Evolutionary conservation across 2,329 filamentous ascomycete species (phyloP), one percentile per base, ranked within the genome.

Genomic region (Hypoxylon sp.): DNA sequence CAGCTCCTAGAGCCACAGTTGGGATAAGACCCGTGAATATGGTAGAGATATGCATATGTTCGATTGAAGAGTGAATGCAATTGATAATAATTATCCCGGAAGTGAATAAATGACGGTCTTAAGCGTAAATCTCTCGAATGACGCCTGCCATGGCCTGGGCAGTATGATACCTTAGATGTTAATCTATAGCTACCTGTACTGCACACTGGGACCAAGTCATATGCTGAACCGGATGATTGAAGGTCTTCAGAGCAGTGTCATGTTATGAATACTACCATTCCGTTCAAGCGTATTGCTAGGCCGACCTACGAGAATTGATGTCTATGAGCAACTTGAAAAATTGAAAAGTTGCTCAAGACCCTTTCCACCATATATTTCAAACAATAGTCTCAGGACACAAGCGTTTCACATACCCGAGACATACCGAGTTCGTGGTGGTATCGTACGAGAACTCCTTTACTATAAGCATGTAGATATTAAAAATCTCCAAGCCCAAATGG

Each of bases 361-460:
- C 3, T 35, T 19, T 10, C 29, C 13, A 37, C 19, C 11, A 26
- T 39, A 37, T 58, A 24, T 35, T 47, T 48, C 26, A 39, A 58
- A 58, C 44, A 13, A 24, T 3, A 33, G 26, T 31, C 19, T 33
- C 26, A 31, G 31, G 19, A 17, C 42, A 37, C 14, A 26, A 26
- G 33, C 55, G 44, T 26, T 58, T 37, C 13, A 26, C 9, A 44
- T 29, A 35, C 31, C 24, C 24, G 29, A 47, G 26, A 50, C 22
- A 50, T 37, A 39, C 19, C 14, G 26, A 17, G n/a, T 39, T 50
- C 6, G 19, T 29, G 4, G 19, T 17, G 22, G 6, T 37, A 58
- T 37, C 22, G 44, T 37, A 58, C 14, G 10, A 58, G 8, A 10
- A 19, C 17, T 24, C 17, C 4, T 24, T 14, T 8, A 31, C 14